Evolutionary conservation across 108 stramenopile species (phyloP).

Genomic region (Skeletonema costatum): DNA sequence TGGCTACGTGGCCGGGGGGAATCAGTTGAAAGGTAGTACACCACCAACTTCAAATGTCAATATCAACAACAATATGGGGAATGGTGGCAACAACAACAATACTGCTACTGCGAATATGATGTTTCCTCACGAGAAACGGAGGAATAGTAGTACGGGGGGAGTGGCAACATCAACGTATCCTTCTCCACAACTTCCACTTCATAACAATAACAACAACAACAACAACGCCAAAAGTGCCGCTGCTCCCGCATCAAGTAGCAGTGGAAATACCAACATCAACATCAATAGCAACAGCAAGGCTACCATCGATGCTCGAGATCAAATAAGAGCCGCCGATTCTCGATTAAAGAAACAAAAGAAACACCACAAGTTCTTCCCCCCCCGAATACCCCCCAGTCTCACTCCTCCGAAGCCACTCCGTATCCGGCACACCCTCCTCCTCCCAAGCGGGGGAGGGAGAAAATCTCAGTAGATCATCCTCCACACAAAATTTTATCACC

Average conservation of each 20-base stretch:
- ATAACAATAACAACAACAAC: background rate
- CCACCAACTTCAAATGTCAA: background rate
- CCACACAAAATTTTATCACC: background rate
- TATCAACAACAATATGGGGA: background rate
- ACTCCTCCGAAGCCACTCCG: background rate
- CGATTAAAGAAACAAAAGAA: constrained; percentile 2
- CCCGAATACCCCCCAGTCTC: background rate
- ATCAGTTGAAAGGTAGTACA: background rate
- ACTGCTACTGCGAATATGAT: background rate
- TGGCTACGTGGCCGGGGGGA: background rate
- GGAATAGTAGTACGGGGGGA: background rate
- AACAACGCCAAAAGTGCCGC: background rate
- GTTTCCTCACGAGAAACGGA: background rate
- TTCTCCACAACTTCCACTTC: background rate
- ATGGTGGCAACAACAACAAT: background rate
- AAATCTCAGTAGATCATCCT: background rate
- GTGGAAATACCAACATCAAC: background rate
- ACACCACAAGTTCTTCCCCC: background rate
- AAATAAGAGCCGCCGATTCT: background rate
- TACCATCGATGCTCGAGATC: no score
- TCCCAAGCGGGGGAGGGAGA: background rate
- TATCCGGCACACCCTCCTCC: background rate
- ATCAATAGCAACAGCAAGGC: no score
- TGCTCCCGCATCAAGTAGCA: background rate
- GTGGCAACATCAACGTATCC: background rate